Percentiles rank a stretch among this genome's conserved stretches.
phyloP scores from a whole-genome alignment of 164 flowering plant species.

The Echeveria elegans region DNA sequence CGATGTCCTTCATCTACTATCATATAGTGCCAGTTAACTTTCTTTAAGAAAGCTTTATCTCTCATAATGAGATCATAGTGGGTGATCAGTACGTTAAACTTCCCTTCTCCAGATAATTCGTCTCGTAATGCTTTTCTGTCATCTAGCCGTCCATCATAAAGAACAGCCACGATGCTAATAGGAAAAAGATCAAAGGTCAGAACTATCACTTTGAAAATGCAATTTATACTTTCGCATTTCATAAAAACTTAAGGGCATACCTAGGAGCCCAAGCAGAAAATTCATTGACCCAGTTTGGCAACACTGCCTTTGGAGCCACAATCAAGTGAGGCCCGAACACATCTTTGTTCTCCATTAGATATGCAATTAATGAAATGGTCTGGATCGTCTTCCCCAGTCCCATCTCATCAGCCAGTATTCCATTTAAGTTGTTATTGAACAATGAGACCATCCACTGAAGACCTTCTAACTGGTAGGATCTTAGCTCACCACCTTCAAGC shows the following conservation, averaged over 20 bases:
- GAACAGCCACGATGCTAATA: conserved; percentile 66
- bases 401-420: conserved; percentile 99
- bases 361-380: conserved; percentile 85
- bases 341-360: conserved; percentile 80
- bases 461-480: conserved; percentile 93
- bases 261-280: conserved; percentile 93
- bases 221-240: background rate
- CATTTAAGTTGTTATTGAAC: conserved; percentile 93
- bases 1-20: conserved; percentile 99
- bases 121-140: conserved; percentile 80
- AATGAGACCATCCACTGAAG: conserved; percentile 99
- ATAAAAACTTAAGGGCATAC: conserved; percentile 22
- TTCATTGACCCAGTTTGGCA: conserved; percentile 90
- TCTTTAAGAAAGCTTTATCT: conserved; percentile 83
- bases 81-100: conserved; percentile 82
- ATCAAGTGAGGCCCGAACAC: conserved; percentile 92
- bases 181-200: conserved; percentile 10
- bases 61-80: conserved; percentile 97
- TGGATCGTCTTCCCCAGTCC: conserved; percentile 99
- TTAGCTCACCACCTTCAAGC: conserved; percentile 95
- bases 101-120: conserved; percentile 66
- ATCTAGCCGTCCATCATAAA: conserved; percentile 88
- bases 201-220: background rate
- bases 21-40: conserved; percentile 88
- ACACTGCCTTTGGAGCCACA: conserved; percentile 97